Percentiles rank a stretch among this genome's conserved stretches.
Evolutionary conservation across 352 stramenopile genomes (phyloP).

Genomic region (Phytophthora citrophthora): DNA sequence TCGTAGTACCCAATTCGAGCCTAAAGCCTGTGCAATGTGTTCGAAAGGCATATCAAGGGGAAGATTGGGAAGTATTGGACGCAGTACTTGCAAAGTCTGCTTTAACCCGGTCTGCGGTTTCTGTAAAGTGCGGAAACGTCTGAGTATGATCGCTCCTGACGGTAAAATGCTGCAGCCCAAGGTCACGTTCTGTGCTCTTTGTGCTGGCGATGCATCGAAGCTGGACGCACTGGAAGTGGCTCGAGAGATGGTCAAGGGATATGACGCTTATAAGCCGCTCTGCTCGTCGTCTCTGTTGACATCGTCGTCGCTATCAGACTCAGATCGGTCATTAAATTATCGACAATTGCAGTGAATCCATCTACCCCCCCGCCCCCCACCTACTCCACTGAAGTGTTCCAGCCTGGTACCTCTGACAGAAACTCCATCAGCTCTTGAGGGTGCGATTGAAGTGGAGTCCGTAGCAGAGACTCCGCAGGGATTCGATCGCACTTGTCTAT

Average conservation of each 20-base stretch:
- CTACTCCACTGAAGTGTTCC: too few species aligned
- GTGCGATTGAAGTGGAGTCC: too few species aligned
- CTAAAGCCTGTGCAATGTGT: conserved; percentile 6
- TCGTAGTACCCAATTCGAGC: neutral
- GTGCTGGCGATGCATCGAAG: neutral
- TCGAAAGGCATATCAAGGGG: neutral
- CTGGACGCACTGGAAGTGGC: conserved; percentile 1
- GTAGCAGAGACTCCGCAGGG: too few species aligned
- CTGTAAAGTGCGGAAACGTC: conserved; percentile 7
- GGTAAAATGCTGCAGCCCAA: conserved; percentile 7
- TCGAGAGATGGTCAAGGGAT: conserved; percentile 1
- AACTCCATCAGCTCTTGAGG: too few species aligned
- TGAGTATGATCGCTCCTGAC: conserved; percentile 3
- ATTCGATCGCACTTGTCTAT: too few species aligned
- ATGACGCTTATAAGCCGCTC: neutral
- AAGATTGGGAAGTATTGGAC: conserved; percentile 11
- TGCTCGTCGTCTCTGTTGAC: neutral
- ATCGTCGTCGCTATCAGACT: neutral
- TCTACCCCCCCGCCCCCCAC: too few species aligned
- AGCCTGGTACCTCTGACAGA: too few species aligned
- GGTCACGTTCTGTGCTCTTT: conserved; percentile 1
- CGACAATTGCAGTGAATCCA: too few species aligned
- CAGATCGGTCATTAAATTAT: neutral
- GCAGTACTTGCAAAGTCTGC: conserved; percentile 7
- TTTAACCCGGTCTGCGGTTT: neutral